Base-by-base conservation (phyloP, 2,329 filamentous ascomycete species). In the Dryadomyces quercus-mongolicae region DNA sequence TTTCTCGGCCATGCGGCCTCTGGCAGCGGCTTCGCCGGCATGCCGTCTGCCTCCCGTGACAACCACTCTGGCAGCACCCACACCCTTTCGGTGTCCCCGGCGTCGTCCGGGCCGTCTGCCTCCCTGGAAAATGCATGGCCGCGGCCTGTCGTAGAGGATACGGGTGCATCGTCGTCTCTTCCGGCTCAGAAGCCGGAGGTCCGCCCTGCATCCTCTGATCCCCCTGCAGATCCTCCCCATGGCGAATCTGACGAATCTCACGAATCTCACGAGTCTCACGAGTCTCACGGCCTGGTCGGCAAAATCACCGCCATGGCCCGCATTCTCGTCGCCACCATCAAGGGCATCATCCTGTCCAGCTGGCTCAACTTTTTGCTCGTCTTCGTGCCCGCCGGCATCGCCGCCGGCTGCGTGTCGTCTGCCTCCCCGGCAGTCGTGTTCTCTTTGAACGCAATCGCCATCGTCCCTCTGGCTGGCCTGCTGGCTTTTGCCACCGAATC, bases 361-460 rank as follows among this genome's bases (percentile, higher is more conserved):
- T 89, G 84, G 79, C 73, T 92, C 71, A 92, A 93, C 66, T 62
- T 88, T 54, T 72, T 92, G 60, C 73, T 92, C 58, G 69, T 91
- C 54, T 90, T 90, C 64, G 87, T 92, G 34, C 88, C 87, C 8
- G 74, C 87, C 53, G 88, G 87, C 61, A 91, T 93, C 62, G 75
- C 76, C 56, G 75, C 82, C 55, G 74, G 85, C 54, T 70, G 75
- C 52, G 66, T 81, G 31, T 64, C 68, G 10, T 71, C 73, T 57
- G 63, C 81, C 54, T 74, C 74, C 53, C 77, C 82, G 20, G 82
- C 77, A 46, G 69, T 86, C 55, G 71, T 86, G 57, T 90, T 90
- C 65, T 83, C 77, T 55, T 77, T 88, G 71, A 90, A 90, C 65
- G 83, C 84, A 52, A 73, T 89, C 60, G 85, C 86, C 61, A 86